phyloP scores from a whole-genome alignment of 2,329 filamentous ascomycete species.

The Metarhizium guizhouense region DNA sequence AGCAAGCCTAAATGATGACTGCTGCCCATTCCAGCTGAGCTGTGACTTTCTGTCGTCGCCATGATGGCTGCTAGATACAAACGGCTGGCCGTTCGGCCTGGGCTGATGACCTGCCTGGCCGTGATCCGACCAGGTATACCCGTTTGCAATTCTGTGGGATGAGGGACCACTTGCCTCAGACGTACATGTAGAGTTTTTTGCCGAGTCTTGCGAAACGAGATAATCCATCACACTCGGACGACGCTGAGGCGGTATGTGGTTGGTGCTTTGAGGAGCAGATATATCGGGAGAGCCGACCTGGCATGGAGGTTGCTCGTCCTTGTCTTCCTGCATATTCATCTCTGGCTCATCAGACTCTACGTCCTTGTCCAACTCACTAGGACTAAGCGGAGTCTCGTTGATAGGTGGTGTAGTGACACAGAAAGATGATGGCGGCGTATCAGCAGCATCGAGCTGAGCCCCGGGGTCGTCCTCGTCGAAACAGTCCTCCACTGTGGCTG shows the following conservation, averaged over 20 bases:
- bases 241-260: slow-evolving; percentile 5
- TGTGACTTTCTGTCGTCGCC: slow-evolving; percentile 2
- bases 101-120: background rate
- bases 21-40: slow-evolving; percentile 1
- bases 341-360: background rate
- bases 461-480: slow-evolving; percentile 4
- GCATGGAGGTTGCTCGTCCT: background rate
- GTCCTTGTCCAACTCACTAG: background rate
- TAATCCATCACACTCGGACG: slow-evolving; percentile 12
- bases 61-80: background rate
- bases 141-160: slow-evolving; percentile 1
- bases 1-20: background rate
- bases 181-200: slow-evolving; percentile 4
- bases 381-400: background rate
- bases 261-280: slow-evolving; percentile 1
- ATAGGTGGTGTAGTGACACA: slow-evolving; percentile 2
- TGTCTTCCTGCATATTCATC: background rate
- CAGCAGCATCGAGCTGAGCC: background rate
- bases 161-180: slow-evolving; percentile 4
- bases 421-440: slow-evolving; percentile 3
- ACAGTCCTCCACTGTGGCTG: slow-evolving; percentile 8
- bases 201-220: slow-evolving; percentile 7
- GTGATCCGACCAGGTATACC: background rate
- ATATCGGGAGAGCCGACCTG: slow-evolving; percentile 6
- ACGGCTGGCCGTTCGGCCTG: background rate